Evolutionary conservation across 2,329 filamentous ascomycete genomes (phyloP).

Genomic region (Amauroascus niger): DNA sequence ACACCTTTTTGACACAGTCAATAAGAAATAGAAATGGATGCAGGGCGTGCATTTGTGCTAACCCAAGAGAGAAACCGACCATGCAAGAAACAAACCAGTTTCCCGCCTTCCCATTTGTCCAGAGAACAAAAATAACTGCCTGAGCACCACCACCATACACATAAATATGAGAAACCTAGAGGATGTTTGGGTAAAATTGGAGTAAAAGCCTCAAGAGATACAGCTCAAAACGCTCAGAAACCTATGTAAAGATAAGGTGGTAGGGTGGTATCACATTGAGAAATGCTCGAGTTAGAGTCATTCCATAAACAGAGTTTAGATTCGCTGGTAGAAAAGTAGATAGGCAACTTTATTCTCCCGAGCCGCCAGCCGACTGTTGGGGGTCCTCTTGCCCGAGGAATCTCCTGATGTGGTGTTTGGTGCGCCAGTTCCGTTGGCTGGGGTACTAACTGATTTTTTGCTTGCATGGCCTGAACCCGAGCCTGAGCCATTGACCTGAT

Average conservation of each 20-base stretch:
- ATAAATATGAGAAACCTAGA: background rate
- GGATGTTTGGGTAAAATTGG: background rate
- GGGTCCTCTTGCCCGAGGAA: slow-evolving; percentile 49
- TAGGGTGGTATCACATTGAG: background rate
- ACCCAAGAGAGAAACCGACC: background rate
- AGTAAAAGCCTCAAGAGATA: background rate
- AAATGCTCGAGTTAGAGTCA: background rate
- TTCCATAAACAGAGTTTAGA: slow-evolving; percentile 28
- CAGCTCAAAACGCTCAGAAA: background rate
- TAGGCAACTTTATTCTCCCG: slow-evolving; percentile 97
- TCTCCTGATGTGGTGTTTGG: slow-evolving; percentile 43
- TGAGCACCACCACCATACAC: background rate
- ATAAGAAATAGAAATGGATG: background rate
- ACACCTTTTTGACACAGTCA: background rate
- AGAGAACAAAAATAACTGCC: background rate
- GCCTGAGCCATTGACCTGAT: slow-evolving; percentile 62
- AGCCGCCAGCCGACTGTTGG: slow-evolving; percentile 49
- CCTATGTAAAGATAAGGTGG: background rate
- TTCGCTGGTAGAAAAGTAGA: slow-evolving; percentile 84
- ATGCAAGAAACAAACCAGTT: slow-evolving; percentile 3
- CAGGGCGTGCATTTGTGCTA: background rate
- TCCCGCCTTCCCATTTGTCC: background rate
- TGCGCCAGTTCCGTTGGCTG: slow-evolving; percentile 47
- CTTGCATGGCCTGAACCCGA: slow-evolving; percentile 37
- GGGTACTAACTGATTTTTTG: slow-evolving; percentile 60